A percentile compares a stretch with the other conserved stretches of the same genome.
Evolutionary conservation across 1,139 yeast species (phyloP).

Genomic region (Diutina rugosa): DNA sequence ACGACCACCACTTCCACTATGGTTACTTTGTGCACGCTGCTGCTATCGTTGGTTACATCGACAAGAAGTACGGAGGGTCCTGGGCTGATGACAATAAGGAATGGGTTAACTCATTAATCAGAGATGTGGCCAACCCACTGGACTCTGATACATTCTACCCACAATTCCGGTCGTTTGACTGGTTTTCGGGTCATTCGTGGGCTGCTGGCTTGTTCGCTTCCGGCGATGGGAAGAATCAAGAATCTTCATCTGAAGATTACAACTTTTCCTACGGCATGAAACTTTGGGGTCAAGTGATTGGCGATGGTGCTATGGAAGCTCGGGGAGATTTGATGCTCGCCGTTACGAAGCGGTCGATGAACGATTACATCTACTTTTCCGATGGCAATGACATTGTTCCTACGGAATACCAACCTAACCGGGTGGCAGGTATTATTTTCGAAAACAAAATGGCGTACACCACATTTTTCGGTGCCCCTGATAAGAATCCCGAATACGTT

Average conservation of each 20-base stretch:
- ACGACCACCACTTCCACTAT: slow-evolving; percentile 72
- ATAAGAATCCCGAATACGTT: slow-evolving; percentile 49
- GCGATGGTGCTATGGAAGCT: slow-evolving; percentile 63
- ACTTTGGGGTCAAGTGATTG: slow-evolving; percentile 63
- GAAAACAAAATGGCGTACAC: slow-evolving; percentile 90
- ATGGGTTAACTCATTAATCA: slow-evolving; percentile 52
- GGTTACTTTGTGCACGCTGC: slow-evolving; percentile 73
- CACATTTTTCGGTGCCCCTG: slow-evolving; percentile 62
- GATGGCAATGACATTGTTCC: slow-evolving; percentile 54
- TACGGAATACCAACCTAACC: slow-evolving; percentile 39
- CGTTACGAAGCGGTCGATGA: slow-evolving; percentile 48
- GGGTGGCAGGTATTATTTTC: slow-evolving; percentile 64
- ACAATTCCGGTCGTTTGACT: slow-evolving; percentile 64
- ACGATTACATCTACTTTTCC: slow-evolving; percentile 44
- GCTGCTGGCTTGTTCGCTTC: slow-evolving; percentile 61
- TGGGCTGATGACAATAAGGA: slow-evolving; percentile 10
- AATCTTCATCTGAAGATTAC: slow-evolving; percentile 70
- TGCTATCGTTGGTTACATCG: slow-evolving; percentile 59
- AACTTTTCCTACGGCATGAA: slow-evolving; percentile 76
- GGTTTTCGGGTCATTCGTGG: slow-evolving; percentile 80
- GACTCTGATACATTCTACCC: slow-evolving; percentile 54
- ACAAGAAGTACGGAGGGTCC: slow-evolving; percentile 20
- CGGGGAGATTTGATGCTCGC: slow-evolving; percentile 69
- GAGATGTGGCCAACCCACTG: slow-evolving; percentile 73
- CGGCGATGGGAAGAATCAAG: slow-evolving; percentile 73